phyloP scores from a whole-genome alignment of 257 asterid species.

The Dorcoceras hygrometricum region DNA sequence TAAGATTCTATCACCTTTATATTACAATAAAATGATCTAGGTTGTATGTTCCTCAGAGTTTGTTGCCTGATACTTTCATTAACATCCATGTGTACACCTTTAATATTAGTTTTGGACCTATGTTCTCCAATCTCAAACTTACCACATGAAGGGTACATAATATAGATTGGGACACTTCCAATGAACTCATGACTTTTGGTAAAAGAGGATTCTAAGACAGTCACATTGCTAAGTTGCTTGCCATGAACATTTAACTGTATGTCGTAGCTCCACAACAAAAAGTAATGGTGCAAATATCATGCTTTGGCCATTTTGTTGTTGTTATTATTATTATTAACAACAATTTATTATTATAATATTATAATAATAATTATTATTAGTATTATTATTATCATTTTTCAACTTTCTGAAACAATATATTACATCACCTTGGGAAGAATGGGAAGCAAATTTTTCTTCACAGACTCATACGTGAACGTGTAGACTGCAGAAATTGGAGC shows the following conservation, averaged over 20 bases:
- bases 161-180: background rate
- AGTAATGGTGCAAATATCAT: background rate
- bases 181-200: background rate
- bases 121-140: too few relatives aligned
- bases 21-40: background rate
- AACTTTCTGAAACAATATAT: slow-evolving; percentile 12
- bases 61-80: background rate
- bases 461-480: slow-evolving; percentile 89
- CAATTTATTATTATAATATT: too few relatives aligned
- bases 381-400: too few relatives aligned
- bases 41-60: background rate
- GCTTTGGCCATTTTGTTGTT: background rate
- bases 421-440: slow-evolving; percentile 67
- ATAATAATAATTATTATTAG: too few relatives aligned
- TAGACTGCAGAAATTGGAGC: slow-evolving; percentile 96
- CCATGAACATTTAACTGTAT: background rate
- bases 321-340: too few relatives aligned
- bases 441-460: slow-evolving; percentile 70
- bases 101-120: too few relatives aligned
- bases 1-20: background rate
- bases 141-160: too few relatives aligned
- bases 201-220: background rate
- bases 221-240: slow-evolving; percentile 7
- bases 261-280: background rate
- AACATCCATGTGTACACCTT: too few relatives aligned